Conservation (phyloP, 805 yeast species). For the Maudiozyma serrabonitensis region DNA sequence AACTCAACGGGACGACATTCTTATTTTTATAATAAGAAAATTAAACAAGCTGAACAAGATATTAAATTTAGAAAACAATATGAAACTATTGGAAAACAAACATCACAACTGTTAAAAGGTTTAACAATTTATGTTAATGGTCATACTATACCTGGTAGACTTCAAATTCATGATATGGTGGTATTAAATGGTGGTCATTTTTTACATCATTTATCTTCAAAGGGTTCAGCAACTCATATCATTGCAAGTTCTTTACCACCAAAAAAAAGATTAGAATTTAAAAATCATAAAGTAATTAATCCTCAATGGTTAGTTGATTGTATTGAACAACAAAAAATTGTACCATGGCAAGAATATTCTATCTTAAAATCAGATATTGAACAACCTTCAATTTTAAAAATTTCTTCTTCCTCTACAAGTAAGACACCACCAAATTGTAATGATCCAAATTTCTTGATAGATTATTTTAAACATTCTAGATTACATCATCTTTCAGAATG, state of each 20-base stretch:
- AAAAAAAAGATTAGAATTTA: slow-evolving; percentile 55
- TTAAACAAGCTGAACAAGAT: slow-evolving; percentile 19
- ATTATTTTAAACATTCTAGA: slow-evolving; percentile 72
- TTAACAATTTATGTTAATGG: slow-evolving; percentile 82
- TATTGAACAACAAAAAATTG: slow-evolving; percentile 35
- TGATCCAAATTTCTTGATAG: slow-evolving; percentile 63
- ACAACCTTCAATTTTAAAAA: slow-evolving; percentile 35
- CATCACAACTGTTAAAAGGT: slow-evolving; percentile 43
- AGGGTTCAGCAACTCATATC: slow-evolving; percentile 74
- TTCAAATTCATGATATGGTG: slow-evolving; percentile 60
- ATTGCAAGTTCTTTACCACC: slow-evolving; percentile 75
- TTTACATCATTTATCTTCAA: slow-evolving; percentile 56
- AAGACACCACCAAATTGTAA: slow-evolving; percentile 43
- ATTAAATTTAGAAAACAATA: slow-evolving; percentile 12
- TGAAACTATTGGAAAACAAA: slow-evolving; percentile 6
- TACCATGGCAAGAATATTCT: slow-evolving; percentile 66
- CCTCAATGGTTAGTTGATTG: slow-evolving; percentile 79
- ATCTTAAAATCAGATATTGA: slow-evolving; percentile 38
- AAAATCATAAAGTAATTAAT: slow-evolving; percentile 61
- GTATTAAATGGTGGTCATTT: slow-evolving; percentile 75
- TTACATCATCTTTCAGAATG: slow-evolving; percentile 82
- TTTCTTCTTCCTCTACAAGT: background rate
- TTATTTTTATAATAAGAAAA: slow-evolving; percentile 8
- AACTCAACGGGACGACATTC: background rate
- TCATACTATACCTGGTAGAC: slow-evolving; percentile 70